phyloP scores from a whole-genome alignment of 352 stramenopile genomes.

The Globisporangium alternatum region DNA sequence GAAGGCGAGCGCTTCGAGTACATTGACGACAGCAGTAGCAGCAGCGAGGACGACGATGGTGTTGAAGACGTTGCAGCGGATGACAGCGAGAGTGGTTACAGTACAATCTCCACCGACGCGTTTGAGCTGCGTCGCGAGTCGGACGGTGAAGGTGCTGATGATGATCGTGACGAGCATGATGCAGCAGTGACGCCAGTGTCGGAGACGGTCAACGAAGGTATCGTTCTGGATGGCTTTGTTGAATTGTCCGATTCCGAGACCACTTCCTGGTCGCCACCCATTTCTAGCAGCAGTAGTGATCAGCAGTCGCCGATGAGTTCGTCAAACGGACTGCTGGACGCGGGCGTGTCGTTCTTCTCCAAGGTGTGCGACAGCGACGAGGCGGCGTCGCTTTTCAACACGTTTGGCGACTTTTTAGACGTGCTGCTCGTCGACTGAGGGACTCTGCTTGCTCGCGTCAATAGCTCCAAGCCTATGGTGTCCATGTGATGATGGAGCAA shows the following conservation, averaged over 20 bases:
- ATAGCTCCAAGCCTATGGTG: too few species aligned
- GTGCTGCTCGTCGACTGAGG: constrained; percentile 40
- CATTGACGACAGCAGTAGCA: constrained; percentile 19
- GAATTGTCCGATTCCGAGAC: background rate
- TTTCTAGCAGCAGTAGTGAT: background rate
- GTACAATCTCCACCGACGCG: constrained; percentile 18
- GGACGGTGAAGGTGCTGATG: constrained; percentile 11
- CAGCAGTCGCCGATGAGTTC: background rate
- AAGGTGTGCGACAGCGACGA: constrained; percentile 61
- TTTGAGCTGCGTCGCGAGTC: constrained; percentile 14
- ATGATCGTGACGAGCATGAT: constrained; percentile 21
- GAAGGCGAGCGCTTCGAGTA: constrained; percentile 37
- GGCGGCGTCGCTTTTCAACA: constrained; percentile 60
- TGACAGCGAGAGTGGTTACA: constrained; percentile 16
- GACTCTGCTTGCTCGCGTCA: background rate
- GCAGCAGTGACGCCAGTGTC: constrained; percentile 14
- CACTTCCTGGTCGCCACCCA: background rate
- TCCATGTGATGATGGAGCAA: background rate
- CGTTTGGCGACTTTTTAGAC: constrained; percentile 69
- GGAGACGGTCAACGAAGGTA: constrained; percentile 15
- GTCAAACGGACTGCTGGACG: constrained; percentile 35
- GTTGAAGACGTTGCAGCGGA: constrained; percentile 5
- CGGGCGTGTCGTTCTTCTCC: constrained; percentile 48
- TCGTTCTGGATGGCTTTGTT: background rate
- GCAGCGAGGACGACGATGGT: constrained; percentile 18